Base-by-base conservation (phyloP, 306 rosid species). In the Spatholobus suberectus region DNA sequence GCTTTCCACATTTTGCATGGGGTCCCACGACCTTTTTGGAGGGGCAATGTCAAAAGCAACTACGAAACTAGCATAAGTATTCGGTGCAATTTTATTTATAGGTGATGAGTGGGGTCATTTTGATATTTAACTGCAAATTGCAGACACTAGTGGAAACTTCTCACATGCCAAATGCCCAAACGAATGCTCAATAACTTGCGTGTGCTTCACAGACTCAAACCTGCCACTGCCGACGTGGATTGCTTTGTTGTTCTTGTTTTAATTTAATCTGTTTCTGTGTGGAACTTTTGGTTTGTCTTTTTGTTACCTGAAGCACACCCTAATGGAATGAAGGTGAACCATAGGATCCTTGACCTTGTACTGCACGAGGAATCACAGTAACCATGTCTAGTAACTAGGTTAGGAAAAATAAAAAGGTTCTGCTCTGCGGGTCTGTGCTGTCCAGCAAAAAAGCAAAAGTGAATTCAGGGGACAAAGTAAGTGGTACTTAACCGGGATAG, bases 361-460 rank as follows among this genome's bases (percentile, higher is more conserved):
- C 15, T 12, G 29, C 73, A 76, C 57, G 57, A 46, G 68, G 69
- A 78, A 71, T 62, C 55, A 72, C 76, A 84, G 52, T 52, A 63
- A 57, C 70, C n/a, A 43, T 41, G 83, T 72, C 58, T 78, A 72
- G 72, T 61, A 52, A 40, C 41, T 84, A 84, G 72, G 87, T 63
- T 78, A 70, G 80, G 76, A 27, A 63, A 78, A 21, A 18, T 20
- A 6, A 52, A 38, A 46, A 58, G 47, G 59, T 61, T 32, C 0
- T 38, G 23, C 13, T 63, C 8, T 58, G 73, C 76, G 86, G 23
- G 8, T 63, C 8, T 58, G 73, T 83, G 86, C 76, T 35, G 40
- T 84, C 87, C 83, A 84, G 76, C 87, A 57, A 72, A 49, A 72
- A 84, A 84, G 83, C 15, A 18, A 44, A 41, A 54, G 77, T 75